A percentile compares a stretch with the other conserved stretches of the same genome.
Conservation (phyloP, 331 rosid genomes). For the Quercus tomentella region DNA sequence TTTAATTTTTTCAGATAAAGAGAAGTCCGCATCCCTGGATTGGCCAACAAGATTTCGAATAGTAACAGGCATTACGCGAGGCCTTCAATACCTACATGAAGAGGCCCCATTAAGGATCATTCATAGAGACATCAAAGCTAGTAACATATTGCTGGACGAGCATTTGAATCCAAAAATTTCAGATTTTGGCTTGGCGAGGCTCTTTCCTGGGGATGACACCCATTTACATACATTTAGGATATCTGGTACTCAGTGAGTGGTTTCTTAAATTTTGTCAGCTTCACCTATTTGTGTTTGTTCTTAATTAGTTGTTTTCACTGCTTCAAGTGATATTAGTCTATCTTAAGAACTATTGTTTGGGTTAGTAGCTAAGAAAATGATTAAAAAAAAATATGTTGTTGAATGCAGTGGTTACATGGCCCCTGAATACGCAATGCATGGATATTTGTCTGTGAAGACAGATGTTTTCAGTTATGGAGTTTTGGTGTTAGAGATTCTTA, state of each 20-base stretch:
- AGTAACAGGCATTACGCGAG: conserved; percentile 64
- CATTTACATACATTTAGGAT: conserved; percentile 79
- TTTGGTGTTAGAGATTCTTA: conserved; percentile 71
- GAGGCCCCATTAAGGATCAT: conserved; percentile 86
- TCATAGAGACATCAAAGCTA: conserved; percentile 90
- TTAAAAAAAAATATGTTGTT: neutral
- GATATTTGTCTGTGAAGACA: conserved; percentile 78
- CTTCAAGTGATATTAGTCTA: neutral
- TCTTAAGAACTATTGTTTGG: neutral
- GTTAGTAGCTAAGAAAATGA: neutral
- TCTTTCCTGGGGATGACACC: conserved; percentile 92
- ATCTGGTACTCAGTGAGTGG: conserved; percentile 90
- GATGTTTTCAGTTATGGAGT: conserved; percentile 91
- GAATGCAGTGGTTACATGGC: conserved; percentile 85
- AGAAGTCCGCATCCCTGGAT: conserved; percentile 51
- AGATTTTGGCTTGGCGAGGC: conserved; percentile 86
- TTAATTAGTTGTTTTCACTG: conserved; percentile 5
- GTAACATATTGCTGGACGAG: conserved; percentile 80
- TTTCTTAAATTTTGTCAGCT: neutral
- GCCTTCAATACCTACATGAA: conserved; percentile 83
- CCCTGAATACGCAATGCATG: conserved; percentile 86
- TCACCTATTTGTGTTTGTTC: conserved; percentile 4
- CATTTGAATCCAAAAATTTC: conserved; percentile 77
- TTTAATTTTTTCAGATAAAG: conserved; percentile 46
- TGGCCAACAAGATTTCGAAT: conserved; percentile 68